Evolutionary conservation across 139 green algal species (phyloP).

Genomic region (Micromonas commoda): DNA sequence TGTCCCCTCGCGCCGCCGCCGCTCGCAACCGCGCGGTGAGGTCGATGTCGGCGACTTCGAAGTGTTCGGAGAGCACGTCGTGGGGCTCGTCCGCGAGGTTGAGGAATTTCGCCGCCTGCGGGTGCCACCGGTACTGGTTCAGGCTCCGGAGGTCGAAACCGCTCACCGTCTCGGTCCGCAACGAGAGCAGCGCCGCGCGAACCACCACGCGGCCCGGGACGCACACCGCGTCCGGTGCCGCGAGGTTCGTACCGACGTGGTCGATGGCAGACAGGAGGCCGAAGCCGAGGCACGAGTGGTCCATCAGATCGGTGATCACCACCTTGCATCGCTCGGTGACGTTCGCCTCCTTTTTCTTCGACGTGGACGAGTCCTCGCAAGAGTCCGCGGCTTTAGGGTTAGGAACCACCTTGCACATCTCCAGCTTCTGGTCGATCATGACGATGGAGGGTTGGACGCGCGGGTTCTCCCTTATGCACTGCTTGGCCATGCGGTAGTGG

Average conservation of each 20-base stretch:
- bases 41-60: constrained; percentile 47
- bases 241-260: constrained; percentile 28
- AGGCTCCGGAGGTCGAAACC: constrained; percentile 62
- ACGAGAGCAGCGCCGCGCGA: constrained; percentile 43
- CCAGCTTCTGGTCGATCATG: constrained; percentile 18
- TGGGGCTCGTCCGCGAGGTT: constrained; percentile 40
- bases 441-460: too few relatives aligned
- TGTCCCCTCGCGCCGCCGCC: not conserved
- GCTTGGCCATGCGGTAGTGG: constrained; percentile 58
- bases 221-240: constrained; percentile 25
- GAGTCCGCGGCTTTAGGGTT: constrained; percentile 3
- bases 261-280: not conserved
- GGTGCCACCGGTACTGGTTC: constrained; percentile 65
- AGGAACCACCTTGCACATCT: not conserved
- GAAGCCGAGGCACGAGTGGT: not conserved
- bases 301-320: constrained; percentile 16
- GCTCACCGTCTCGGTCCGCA: constrained; percentile 36
- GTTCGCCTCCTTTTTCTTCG: too few relatives aligned
- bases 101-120: constrained; percentile 40
- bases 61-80: constrained; percentile 43
- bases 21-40: constrained; percentile 40
- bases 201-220: constrained; percentile 34
- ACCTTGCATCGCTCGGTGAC: not conserved
- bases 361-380: too few relatives aligned
- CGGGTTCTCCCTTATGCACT: constrained; percentile 47